Conservation (phyloP, 2,329 filamentous ascomycete species). For the Alternaria ethzedia region DNA sequence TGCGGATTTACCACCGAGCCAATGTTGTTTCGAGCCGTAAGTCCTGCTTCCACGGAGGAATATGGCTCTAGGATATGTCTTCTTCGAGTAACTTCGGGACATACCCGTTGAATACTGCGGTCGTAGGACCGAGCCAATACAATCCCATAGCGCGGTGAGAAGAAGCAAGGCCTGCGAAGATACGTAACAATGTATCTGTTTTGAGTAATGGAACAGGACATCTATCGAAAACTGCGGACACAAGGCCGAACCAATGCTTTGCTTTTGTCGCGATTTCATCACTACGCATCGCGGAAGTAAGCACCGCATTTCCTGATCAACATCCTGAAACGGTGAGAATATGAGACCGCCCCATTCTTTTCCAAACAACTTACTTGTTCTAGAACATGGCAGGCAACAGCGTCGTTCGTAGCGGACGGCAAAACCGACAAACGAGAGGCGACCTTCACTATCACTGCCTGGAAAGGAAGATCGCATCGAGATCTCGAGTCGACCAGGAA, state of each 20-base stretch:
- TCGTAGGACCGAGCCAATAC: neutral
- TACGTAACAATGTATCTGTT: neutral
- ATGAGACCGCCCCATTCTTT: neutral
- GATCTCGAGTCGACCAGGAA: neutral
- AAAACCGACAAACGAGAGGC: neutral
- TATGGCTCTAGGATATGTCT: neutral
- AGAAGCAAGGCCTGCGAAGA: neutral
- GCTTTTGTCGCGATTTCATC: neutral
- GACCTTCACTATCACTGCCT: neutral
- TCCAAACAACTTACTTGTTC: neutral
- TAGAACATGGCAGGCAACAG: neutral
- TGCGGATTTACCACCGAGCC: neutral
- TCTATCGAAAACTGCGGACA: neutral
- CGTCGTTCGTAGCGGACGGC: neutral
- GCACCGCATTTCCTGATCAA: neutral
- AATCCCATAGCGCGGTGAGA: neutral
- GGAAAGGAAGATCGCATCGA: neutral
- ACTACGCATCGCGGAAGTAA: neutral
- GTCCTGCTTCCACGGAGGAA: neutral
- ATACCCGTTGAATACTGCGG: neutral
- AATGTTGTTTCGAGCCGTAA: neutral
- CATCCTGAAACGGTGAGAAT: neutral
- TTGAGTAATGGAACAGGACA: neutral
- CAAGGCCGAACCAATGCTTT: neutral
- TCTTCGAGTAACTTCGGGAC: neutral